phyloP scores from a whole-genome alignment of 257 asterid genomes.

The Paulownia fortunei region DNA sequence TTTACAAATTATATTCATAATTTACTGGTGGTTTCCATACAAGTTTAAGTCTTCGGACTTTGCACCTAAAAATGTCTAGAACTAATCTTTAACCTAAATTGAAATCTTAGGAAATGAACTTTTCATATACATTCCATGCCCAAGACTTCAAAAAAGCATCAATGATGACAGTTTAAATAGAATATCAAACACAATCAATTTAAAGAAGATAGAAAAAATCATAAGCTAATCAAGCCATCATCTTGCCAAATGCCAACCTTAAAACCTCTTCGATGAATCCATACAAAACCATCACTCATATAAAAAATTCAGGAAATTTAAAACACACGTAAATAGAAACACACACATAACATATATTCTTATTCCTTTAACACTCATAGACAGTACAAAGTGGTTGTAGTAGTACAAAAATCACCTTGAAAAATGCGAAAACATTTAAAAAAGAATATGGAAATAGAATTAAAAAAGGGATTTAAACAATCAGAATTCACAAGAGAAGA shows the following conservation, averaged over 20 bases:
- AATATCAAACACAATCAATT: too few relatives aligned
- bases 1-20: neutral
- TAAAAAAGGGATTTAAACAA: neutral
- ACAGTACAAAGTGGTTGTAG: neutral
- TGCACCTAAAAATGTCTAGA: neutral
- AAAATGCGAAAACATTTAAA: neutral
- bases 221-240: neutral
- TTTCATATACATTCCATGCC: neutral
- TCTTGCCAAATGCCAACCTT: neutral
- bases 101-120: neutral
- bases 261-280: neutral
- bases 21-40: neutral
- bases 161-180: too few relatives aligned
- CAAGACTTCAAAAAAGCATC: neutral
- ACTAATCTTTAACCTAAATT: neutral
- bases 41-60: neutral
- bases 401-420: neutral
- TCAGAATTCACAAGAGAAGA: constrained; percentile 48
- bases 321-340: too few relatives aligned
- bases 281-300: neutral
- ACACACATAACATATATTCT: neutral
- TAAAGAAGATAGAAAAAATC: neutral
- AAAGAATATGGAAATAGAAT: neutral
- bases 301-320: neutral
- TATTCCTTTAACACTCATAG: neutral